phyloP scores from a whole-genome alignment of 306 rosid species.

The Quercus engelmannii region DNA sequence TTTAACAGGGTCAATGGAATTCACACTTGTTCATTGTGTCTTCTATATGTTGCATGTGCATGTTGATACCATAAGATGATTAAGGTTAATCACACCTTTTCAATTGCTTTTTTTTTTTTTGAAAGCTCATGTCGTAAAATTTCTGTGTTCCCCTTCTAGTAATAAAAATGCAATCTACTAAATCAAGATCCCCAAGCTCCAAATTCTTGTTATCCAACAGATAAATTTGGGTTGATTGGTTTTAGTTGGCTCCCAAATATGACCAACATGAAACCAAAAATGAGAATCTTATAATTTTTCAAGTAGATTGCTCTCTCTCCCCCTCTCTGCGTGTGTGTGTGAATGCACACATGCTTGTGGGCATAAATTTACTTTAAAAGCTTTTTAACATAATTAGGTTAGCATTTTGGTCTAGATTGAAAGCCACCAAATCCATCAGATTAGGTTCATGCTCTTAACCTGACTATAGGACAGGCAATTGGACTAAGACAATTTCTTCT shows the following conservation, averaged over 20 bases:
- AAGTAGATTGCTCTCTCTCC: not conserved
- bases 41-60: no score
- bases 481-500: not conserved
- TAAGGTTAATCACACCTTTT: no score
- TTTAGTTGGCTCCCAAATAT: not conserved
- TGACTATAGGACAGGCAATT: not conserved
- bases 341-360: no score
- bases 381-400: not conserved
- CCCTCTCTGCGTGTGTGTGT: not conserved
- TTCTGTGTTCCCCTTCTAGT: no score
- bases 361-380: not conserved
- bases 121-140: no score
- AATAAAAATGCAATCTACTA: no score
- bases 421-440: not conserved
- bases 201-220: not conserved
- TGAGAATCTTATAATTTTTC: not conserved
- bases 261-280: not conserved
- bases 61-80: no score
- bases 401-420: not conserved
- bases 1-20: not conserved
- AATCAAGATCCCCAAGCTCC: no score
- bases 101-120: no score
- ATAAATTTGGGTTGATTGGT: not conserved
- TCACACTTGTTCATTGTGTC: not conserved
- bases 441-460: not conserved